Evolutionary conservation across 2,329 filamentous ascomycete genomes (phyloP).

Genomic region (Whalleya microplaca): DNA sequence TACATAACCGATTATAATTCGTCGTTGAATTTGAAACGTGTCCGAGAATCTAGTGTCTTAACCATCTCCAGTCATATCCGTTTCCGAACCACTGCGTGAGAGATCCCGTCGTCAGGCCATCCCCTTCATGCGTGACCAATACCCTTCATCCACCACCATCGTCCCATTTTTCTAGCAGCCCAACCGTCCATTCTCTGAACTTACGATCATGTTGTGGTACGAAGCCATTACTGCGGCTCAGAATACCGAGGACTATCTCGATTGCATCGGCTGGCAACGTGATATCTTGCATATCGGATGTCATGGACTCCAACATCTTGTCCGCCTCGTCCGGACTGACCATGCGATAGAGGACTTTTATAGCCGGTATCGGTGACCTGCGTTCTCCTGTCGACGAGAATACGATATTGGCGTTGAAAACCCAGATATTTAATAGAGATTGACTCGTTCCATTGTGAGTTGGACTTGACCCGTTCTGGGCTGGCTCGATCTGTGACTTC

Average conservation of each 20-base stretch:
- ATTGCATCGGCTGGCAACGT: constrained; percentile 57
- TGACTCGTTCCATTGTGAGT: neutral
- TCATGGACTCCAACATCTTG: constrained; percentile 53
- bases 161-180: constrained; percentile 60
- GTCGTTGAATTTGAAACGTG: too few relatives aligned
- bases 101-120: neutral
- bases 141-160: neutral
- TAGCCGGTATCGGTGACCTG: constrained; percentile 42
- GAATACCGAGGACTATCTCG: constrained; percentile 43
- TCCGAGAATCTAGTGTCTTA: too few relatives aligned
- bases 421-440: constrained; percentile 54
- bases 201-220: constrained; percentile 59
- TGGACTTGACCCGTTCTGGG: neutral
- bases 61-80: neutral
- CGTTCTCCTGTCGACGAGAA: constrained; percentile 49
- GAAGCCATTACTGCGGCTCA: constrained; percentile 53
- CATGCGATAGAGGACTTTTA: constrained; percentile 58
- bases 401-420: constrained; percentile 58
- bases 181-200: constrained; percentile 71
- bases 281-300: constrained; percentile 63
- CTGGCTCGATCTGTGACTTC: constrained; percentile 12
- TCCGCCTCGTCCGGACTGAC: constrained; percentile 50
- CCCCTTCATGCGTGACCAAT: neutral
- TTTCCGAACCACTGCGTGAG: neutral
- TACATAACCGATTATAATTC: too few relatives aligned